phyloP scores from a whole-genome alignment of 2,329 filamentous ascomycete species.

The Orbilia blumenaviensis region DNA sequence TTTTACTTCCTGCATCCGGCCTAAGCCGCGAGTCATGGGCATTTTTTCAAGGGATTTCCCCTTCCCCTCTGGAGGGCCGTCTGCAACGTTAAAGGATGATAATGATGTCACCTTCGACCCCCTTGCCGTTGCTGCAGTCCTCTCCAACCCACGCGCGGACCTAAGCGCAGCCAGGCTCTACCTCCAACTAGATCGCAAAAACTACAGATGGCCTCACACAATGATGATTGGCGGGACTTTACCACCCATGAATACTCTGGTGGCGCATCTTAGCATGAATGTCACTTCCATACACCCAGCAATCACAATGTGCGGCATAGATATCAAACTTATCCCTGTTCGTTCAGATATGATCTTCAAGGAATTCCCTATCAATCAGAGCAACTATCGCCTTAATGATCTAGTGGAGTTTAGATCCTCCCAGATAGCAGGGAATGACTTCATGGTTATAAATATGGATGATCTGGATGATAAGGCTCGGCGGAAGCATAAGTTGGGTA shows the following conservation, averaged over 20 bases:
- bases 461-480: conserved; percentile 27
- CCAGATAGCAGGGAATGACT: conserved; percentile 58
- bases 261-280: conserved; percentile 58
- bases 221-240: conserved; percentile 60
- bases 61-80: conserved; percentile 19
- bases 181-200: conserved; percentile 57
- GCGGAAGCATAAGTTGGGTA: background rate
- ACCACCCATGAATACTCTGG: conserved; percentile 59
- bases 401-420: conserved; percentile 58
- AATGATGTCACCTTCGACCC: conserved; percentile 59
- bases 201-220: conserved; percentile 59
- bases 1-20: background rate
- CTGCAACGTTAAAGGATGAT: conserved; percentile 15
- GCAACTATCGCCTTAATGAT: conserved; percentile 58
- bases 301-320: conserved; percentile 58
- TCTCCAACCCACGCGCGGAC: conserved; percentile 59
- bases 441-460: conserved; percentile 58
- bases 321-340: conserved; percentile 57
- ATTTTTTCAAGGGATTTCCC: conserved; percentile 16
- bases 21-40: background rate
- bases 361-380: conserved; percentile 58
- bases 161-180: conserved; percentile 59
- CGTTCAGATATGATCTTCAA: conserved; percentile 59
- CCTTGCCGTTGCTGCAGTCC: conserved; percentile 59
- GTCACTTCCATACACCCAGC: conserved; percentile 57